phyloP scores from a whole-genome alignment of 805 yeast genomes.

The Blastobotrys muscicola region DNA sequence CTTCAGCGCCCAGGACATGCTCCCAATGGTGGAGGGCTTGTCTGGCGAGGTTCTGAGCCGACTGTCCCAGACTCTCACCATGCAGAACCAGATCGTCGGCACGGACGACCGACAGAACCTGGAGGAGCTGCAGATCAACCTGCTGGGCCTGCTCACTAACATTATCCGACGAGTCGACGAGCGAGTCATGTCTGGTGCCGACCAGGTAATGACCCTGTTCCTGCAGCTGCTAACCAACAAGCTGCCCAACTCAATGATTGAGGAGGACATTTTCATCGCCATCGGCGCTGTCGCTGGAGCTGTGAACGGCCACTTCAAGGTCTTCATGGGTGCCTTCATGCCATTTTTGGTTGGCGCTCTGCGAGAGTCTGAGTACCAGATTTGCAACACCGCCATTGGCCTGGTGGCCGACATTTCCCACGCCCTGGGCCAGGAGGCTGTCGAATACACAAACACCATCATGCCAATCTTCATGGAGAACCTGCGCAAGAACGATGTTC shows the following conservation, averaged over 20 bases:
- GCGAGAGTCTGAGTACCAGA: slow-evolving; percentile 71
- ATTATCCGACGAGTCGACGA: slow-evolving; percentile 72
- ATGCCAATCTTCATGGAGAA: slow-evolving; percentile 76
- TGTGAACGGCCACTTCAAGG: slow-evolving; percentile 57
- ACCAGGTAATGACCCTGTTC: slow-evolving; percentile 75
- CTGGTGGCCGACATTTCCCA: slow-evolving; percentile 90
- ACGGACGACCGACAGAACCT: slow-evolving; percentile 67
- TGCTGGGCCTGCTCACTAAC: slow-evolving; percentile 66
- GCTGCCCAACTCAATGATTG: slow-evolving; percentile 66
- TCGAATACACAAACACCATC: slow-evolving; percentile 67
- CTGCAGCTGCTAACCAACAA: slow-evolving; percentile 58
- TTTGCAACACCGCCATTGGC: slow-evolving; percentile 87
- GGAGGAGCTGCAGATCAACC: slow-evolving; percentile 81
- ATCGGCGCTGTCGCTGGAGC: slow-evolving; percentile 84
- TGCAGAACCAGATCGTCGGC: slow-evolving; percentile 49
- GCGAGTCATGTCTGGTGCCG: slow-evolving; percentile 61
- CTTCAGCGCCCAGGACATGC: slow-evolving; percentile 60
- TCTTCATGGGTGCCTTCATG: slow-evolving; percentile 71
- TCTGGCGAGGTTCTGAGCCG: slow-evolving; percentile 68
- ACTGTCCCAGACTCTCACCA: slow-evolving; percentile 54
- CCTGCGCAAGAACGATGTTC: slow-evolving; percentile 56
- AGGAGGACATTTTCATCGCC: slow-evolving; percentile 90
- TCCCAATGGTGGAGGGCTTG: slow-evolving; percentile 57
- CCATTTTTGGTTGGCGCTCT: slow-evolving; percentile 77
- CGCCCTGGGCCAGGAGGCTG: slow-evolving; percentile 65